A percentile compares a stretch with the other conserved stretches of the same genome.
phyloP scores from a whole-genome alignment of 129 eudicot species.

The Centella asiatica region DNA sequence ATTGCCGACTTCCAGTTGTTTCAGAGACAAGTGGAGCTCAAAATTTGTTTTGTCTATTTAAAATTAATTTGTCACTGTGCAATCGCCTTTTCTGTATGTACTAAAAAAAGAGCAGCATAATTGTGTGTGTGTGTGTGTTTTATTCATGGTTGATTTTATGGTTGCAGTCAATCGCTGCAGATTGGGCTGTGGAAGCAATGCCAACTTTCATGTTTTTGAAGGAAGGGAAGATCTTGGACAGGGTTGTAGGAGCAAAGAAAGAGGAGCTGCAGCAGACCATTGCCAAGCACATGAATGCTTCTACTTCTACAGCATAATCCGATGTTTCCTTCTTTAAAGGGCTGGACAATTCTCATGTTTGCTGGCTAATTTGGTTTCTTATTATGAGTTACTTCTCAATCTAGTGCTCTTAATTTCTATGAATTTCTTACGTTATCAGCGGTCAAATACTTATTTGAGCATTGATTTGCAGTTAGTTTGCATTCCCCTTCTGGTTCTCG shows the following conservation, averaged over 20 bases:
- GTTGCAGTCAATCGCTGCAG: conserved; percentile 44
- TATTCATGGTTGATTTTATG: not conserved
- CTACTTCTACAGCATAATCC: not conserved
- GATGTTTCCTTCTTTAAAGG: not conserved
- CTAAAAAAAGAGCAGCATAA: no score
- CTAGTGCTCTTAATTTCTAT: not conserved
- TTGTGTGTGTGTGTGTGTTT: no score
- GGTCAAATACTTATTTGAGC: not conserved
- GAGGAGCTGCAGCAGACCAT: conserved; percentile 35
- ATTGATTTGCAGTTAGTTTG: not conserved
- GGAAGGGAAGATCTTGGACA: conserved; percentile 48
- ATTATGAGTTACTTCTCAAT: not conserved
- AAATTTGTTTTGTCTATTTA: no score
- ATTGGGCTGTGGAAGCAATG: conserved; percentile 63
- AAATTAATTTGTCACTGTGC: not conserved
- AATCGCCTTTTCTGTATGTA: not conserved
- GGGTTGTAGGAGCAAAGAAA: conserved; percentile 68
- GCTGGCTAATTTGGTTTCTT: not conserved
- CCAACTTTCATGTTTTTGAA: conserved; percentile 75
- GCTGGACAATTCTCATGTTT: not conserved
- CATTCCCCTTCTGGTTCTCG: not conserved
- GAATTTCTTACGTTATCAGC: not conserved
- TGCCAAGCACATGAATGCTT: conserved; percentile 19
- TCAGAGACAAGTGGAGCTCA: no score
- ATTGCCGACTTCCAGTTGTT: no score